Conservation (phyloP, 106 monocot genomes). For the Dendrobium officinale region DNA sequence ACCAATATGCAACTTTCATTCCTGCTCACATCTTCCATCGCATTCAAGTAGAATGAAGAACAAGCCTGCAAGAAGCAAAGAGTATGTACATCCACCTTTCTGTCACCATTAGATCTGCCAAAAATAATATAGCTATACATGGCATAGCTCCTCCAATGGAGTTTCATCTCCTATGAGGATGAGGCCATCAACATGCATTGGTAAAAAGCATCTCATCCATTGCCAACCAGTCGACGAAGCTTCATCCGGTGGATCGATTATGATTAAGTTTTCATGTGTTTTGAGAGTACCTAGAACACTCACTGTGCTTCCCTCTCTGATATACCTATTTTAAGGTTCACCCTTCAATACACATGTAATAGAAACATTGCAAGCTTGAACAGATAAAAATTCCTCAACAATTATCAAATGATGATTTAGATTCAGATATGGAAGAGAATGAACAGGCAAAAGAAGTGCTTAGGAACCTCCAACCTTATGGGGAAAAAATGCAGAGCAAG, state of each 20-base stretch:
- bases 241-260: slow-evolving; percentile 52
- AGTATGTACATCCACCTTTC: background rate
- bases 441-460: too few species aligned
- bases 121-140: slow-evolving; percentile 19
- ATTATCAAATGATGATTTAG: too few species aligned
- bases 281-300: slow-evolving; percentile 68
- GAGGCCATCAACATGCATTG: slow-evolving; percentile 49
- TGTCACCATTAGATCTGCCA: background rate
- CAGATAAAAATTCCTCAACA: too few species aligned
- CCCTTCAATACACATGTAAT: too few species aligned
- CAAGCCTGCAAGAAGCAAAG: background rate
- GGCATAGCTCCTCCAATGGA: slow-evolving; percentile 26
- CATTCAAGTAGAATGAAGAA: too few species aligned
- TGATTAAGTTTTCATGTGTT: slow-evolving; percentile 38
- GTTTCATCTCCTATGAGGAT: slow-evolving; percentile 50
- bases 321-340: slow-evolving; percentile 23
- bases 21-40: too few species aligned
- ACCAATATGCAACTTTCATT: too few species aligned
- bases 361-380: too few species aligned
- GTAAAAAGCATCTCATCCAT: slow-evolving; percentile 46
- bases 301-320: slow-evolving; percentile 61
- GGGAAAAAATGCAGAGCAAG: too few species aligned
- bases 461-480: too few species aligned
- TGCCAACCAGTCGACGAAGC: slow-evolving; percentile 50
- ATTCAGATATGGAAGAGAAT: too few species aligned